phyloP scores from a whole-genome alignment of 495 filamentous ascomycete genomes.

The Platismatia glauca region DNA sequence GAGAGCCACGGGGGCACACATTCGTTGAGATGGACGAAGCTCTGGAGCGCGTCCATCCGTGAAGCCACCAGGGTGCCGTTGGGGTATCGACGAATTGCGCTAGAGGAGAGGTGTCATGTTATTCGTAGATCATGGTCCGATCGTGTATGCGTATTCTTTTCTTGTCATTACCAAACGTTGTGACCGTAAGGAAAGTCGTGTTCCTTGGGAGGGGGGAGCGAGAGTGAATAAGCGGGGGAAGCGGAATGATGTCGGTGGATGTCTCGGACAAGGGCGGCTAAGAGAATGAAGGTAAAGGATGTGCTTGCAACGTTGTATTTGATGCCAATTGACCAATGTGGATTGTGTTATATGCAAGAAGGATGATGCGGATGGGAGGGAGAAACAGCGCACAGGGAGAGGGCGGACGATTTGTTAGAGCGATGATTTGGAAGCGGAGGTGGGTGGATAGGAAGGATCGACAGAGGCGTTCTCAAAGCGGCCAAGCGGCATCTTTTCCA shows the following conservation, averaged over 20 bases:
- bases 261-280: background rate
- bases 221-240: background rate
- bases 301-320: background rate
- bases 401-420: background rate
- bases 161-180: background rate
- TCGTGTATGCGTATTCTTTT: conserved; percentile 15
- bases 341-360: background rate
- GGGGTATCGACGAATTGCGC: background rate
- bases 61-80: conserved; percentile 13
- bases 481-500: background rate
- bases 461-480: background rate
- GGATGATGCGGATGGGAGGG: background rate
- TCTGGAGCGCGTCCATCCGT: conserved; percentile 53
- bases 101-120: background rate
- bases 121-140: conserved; percentile 15
- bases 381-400: background rate
- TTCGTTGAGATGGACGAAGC: conserved; percentile 46
- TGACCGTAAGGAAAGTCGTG: background rate
- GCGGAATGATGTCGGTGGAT: background rate
- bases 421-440: background rate
- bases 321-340: background rate
- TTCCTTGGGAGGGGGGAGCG: background rate
- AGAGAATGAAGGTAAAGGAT: background rate
- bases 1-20: conserved; percentile 61
- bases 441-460: background rate